A percentile compares a stretch with the other conserved stretches of the same genome.
Evolutionary conservation across 306 rosid species (phyloP).

Genomic region (Cotoneaster glaucophyllus): DNA sequence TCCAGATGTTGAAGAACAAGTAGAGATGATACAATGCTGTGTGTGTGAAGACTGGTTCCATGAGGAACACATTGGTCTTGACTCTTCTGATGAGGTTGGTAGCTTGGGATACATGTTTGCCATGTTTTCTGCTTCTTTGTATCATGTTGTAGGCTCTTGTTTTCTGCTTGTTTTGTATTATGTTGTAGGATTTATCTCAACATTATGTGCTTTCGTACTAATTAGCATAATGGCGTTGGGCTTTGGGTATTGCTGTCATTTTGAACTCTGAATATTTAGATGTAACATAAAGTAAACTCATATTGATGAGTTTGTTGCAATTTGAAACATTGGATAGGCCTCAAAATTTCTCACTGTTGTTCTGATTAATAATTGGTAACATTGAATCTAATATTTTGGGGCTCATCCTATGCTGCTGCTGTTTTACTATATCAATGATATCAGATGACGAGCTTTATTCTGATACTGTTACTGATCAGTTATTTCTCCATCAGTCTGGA

Average conservation of each 20-base stretch:
- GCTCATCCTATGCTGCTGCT: neutral
- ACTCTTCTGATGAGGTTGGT: slow-evolving; percentile 76
- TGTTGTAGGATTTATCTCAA: neutral
- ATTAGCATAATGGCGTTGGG: neutral
- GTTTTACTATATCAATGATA: neutral
- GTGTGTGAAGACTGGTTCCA: slow-evolving; percentile 99
- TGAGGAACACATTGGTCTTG: slow-evolving; percentile 90
- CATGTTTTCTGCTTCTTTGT: neutral
- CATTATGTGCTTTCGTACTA: neutral
- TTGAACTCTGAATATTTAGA: neutral
- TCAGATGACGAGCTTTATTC: neutral
- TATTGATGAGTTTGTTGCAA: neutral
- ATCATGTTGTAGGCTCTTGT: neutral
- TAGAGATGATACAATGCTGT: slow-evolving; percentile 96
- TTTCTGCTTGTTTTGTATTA: no score
- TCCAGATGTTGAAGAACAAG: slow-evolving; percentile 86
- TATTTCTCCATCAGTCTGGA: neutral
- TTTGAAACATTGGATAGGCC: neutral
- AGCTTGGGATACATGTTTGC: slow-evolving; percentile 2
- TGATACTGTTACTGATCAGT: neutral
- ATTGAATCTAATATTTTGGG: neutral
- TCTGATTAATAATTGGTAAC: neutral
- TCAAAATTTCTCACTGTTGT: neutral
- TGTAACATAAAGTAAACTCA: neutral
- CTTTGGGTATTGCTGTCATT: neutral